A percentile compares a stretch with the other conserved stretches of the same genome.
Conservation (phyloP, 768 basidiomycete species). For the Rhodosporidiobolus sp. region DNA sequence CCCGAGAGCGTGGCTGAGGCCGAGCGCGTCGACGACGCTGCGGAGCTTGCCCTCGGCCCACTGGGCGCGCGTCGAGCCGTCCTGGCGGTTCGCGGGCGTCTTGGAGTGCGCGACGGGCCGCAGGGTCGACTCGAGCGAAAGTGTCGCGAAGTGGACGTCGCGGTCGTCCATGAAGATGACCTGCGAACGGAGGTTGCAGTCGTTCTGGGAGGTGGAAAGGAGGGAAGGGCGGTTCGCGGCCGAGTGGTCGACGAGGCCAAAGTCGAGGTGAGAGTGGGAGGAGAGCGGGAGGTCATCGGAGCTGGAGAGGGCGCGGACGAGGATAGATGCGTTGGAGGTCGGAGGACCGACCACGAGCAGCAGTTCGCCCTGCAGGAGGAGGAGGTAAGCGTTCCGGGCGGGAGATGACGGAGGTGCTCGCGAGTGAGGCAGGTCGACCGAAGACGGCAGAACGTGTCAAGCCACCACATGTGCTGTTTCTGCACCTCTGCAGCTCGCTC, state of each 20-base stretch:
- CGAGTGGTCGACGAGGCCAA: conserved; percentile 18
- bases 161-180: conserved; percentile 51
- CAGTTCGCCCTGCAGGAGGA: conserved; percentile 24
- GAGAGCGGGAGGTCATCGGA: conserved; percentile 25
- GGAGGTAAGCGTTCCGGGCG: neutral
- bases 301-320: conserved; percentile 28
- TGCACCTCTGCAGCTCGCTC: neutral
- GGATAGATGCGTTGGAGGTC: conserved; percentile 16
- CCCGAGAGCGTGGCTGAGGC: conserved; percentile 65
- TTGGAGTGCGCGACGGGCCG: conserved; percentile 55
- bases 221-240: conserved; percentile 10
- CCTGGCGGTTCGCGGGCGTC: conserved; percentile 51
- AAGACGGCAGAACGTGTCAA: no score
- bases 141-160: conserved; percentile 53
- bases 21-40: conserved; percentile 64
- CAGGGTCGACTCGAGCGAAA: conserved; percentile 53
- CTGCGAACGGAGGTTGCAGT: conserved; percentile 47
- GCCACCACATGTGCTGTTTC: neutral
- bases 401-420: neutral
- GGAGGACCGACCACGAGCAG: conserved; percentile 35
- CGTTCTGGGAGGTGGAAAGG: neutral
- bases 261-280: conserved; percentile 32
- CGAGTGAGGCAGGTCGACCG: neutral
- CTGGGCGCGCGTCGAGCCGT: conserved; percentile 43
- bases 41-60: conserved; percentile 49